phyloP scores from a whole-genome alignment of 768 basidiomycete species.

The Collybia mongolica region DNA sequence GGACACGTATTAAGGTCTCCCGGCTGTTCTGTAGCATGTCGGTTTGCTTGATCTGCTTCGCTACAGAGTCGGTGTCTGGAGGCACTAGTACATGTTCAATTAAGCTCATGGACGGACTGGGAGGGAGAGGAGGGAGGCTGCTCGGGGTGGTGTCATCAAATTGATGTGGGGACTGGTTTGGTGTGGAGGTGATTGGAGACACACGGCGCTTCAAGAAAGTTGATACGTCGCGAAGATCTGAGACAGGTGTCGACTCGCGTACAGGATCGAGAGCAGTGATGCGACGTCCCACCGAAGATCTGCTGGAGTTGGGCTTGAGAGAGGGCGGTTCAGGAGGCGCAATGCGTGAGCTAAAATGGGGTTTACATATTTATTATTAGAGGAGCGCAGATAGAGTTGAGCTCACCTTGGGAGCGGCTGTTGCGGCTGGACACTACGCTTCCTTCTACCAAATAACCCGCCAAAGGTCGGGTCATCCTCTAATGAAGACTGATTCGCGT shows the following conservation, averaged over 20 bases:
- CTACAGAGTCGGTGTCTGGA: conserved; percentile 26
- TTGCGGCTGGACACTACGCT: conserved; percentile 41
- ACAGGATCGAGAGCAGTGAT: conserved; percentile 36
- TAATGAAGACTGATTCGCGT: conserved; percentile 48
- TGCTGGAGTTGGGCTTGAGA: conserved; percentile 7
- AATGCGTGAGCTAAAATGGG: conserved; percentile 6
- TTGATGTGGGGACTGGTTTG: conserved; percentile 22
- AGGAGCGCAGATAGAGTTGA: background rate
- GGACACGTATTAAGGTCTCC: conserved; percentile 34
- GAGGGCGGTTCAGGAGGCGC: background rate
- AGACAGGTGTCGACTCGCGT: conserved; percentile 46
- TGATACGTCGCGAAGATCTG: conserved; percentile 51
- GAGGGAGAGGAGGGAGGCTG: conserved; percentile 37
- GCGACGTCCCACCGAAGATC: conserved; percentile 16
- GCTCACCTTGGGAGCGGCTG: conserved; percentile 9
- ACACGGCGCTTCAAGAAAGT: conserved; percentile 46
- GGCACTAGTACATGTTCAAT: conserved; percentile 31
- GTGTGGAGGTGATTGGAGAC: conserved; percentile 32
- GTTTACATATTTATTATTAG: background rate
- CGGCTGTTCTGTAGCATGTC: conserved; percentile 33
- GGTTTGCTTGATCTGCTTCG: conserved; percentile 30
- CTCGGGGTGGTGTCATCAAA: conserved; percentile 29
- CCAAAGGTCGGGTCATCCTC: conserved; percentile 58
- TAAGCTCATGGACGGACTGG: conserved; percentile 37
- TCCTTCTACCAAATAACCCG: conserved; percentile 49